Percentiles rank a stretch among this genome's conserved stretches.
Conservation (phyloP, 345 rosid species). For the Sonneratia caseolaris region DNA sequence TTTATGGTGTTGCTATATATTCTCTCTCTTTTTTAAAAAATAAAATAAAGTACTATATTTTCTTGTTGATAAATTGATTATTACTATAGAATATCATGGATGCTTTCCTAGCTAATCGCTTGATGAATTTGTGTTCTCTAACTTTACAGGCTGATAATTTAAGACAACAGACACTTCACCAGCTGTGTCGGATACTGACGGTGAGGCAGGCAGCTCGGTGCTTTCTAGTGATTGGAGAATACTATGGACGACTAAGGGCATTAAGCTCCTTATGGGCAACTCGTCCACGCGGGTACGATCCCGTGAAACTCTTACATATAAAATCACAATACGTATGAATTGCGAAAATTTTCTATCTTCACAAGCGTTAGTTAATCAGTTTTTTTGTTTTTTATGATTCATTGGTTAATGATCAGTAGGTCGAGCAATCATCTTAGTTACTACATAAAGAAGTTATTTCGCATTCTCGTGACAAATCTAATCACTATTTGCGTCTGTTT, state of each 20-base stretch:
- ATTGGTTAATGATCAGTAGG: too few species aligned
- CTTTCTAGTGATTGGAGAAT: conserved; percentile 85
- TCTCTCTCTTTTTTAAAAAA: too few species aligned
- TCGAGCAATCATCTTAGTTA: too few species aligned
- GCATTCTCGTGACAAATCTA: too few species aligned
- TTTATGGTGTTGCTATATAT: not conserved
- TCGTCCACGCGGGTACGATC: conserved; percentile 82
- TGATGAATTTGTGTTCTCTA: not conserved
- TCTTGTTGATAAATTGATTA: not conserved
- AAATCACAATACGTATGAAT: not conserved
- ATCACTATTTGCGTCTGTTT: too few species aligned
- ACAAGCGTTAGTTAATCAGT: not conserved
- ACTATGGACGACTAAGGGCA: conserved; percentile 73
- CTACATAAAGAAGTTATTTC: too few species aligned
- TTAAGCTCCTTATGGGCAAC: conserved; percentile 85
- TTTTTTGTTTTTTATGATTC: too few species aligned
- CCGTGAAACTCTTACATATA: not conserved
- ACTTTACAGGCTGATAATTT: conserved; percentile 69
- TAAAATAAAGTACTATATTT: not conserved
- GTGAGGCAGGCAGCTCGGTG: conserved; percentile 80
- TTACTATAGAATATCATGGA: not conserved
- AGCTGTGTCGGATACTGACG: conserved; percentile 61
- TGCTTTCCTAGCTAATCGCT: not conserved
- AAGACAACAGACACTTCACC: conserved; percentile 93
- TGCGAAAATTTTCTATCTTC: not conserved